Evolutionary conservation across 805 yeast species (phyloP).

Genomic region (Cyberlindnera euphorbiiphila): DNA sequence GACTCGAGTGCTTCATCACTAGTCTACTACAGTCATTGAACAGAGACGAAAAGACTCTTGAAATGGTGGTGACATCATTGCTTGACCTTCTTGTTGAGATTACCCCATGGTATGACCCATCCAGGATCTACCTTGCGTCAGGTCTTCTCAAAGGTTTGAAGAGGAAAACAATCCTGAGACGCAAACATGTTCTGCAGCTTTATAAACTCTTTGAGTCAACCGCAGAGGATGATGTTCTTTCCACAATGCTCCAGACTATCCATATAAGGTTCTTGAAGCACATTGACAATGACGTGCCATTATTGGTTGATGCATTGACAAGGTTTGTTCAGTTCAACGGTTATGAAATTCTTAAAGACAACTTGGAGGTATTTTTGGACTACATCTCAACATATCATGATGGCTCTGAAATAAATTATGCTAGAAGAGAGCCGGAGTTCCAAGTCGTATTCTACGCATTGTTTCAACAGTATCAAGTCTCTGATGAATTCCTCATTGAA

Average conservation of each 20-base stretch:
- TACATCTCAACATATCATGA: slow-evolving; percentile 27
- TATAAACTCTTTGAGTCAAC: slow-evolving; percentile 34
- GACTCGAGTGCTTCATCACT: slow-evolving; percentile 43
- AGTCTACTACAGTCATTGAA: slow-evolving; percentile 31
- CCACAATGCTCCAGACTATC: slow-evolving; percentile 47
- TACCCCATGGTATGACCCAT: slow-evolving; percentile 61
- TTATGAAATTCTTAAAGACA: slow-evolving; percentile 30
- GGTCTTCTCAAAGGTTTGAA: slow-evolving; percentile 57
- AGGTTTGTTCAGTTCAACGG: slow-evolving; percentile 30
- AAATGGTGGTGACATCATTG: slow-evolving; percentile 28
- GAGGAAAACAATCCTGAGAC: slow-evolving; percentile 22
- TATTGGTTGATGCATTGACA: slow-evolving; percentile 19
- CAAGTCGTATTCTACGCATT: slow-evolving; percentile 27
- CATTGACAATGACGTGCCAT: slow-evolving; percentile 29
- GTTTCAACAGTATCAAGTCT: slow-evolving; percentile 17
- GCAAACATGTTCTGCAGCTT: slow-evolving; percentile 29
- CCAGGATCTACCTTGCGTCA: slow-evolving; percentile 53
- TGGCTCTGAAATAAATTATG: neutral
- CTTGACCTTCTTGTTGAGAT: slow-evolving; percentile 45
- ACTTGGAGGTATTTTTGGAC: slow-evolving; percentile 38
- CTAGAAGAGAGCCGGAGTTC: slow-evolving; percentile 16
- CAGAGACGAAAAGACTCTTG: slow-evolving; percentile 29
- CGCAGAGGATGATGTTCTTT: slow-evolving; percentile 51
- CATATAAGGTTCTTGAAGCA: slow-evolving; percentile 43
- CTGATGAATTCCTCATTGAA: slow-evolving; percentile 28